Evolutionary conservation across 108 stramenopile genomes (phyloP).

Genomic region (Aurantiochytrium sp.): DNA sequence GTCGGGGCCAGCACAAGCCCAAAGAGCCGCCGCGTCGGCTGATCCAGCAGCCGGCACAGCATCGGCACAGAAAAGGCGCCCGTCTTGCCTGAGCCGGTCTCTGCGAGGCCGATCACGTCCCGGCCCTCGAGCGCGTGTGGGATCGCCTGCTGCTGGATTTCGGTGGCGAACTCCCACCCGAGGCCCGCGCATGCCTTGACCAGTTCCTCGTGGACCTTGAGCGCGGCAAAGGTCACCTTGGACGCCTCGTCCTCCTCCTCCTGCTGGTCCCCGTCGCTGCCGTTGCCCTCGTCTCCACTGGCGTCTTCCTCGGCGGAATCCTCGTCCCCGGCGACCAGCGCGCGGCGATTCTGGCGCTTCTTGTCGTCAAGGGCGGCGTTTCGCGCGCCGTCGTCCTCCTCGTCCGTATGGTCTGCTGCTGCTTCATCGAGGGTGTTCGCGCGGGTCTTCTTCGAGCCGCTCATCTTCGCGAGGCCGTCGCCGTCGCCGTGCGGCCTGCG

Average conservation of each 20-base stretch:
- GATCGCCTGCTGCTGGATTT: conserved; percentile 82
- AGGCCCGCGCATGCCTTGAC: conserved; percentile 72
- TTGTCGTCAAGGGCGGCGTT: background rate
- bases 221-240: conserved; percentile 68
- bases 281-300: background rate
- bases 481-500: too few relatives aligned
- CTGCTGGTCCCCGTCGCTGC: background rate
- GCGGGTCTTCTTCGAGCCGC: background rate
- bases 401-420: conserved; percentile 23
- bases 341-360: background rate
- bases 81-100: conserved; percentile 88
- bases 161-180: conserved; percentile 85
- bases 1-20: conserved; percentile 89
- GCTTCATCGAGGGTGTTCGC: background rate
- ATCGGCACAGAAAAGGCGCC: conserved; percentile 90
- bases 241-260: conserved; percentile 30
- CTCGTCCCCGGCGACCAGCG: background rate
- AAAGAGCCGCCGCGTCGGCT: conserved; percentile 70
- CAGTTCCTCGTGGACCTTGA: conserved; percentile 75
- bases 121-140: conserved; percentile 85
- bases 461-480: background rate
- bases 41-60: conserved; percentile 76
- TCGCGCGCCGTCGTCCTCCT: background rate
- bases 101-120: conserved; percentile 73
- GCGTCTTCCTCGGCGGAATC: background rate